Base-by-base conservation (phyloP, 106 monocot genomes). In the Vanilla planifolia region DNA sequence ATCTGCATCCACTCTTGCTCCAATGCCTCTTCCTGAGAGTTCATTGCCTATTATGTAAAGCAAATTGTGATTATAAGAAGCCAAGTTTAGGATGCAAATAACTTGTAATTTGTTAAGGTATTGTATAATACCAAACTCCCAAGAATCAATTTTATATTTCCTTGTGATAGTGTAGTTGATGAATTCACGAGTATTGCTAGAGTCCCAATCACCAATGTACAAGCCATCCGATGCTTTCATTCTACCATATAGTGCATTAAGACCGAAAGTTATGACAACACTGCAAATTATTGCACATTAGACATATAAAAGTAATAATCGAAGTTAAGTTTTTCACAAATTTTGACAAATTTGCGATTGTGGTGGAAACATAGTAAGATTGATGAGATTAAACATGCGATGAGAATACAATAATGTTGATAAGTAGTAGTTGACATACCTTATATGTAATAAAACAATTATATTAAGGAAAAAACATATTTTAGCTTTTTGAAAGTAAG, bases 201-300 rank as follows among this genome's bases (percentile, higher is more conserved):
- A 33, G 42, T 85, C 56, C 80, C 76, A 77, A 6, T 42, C 23
- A 20, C 85, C 85, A 16, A 10, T 42, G 5, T 61, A 79, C 4
- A 71, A 45, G 25, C 16, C 45, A 33, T 43, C 47, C 23, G 3
- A 5, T 2, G 47, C 16, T 19, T 29, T 56, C 5, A 3, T 44
- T 65, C 76, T 68, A 7, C 79, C 79, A 27, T 30, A 24, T 0
- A 85, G 64, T 14, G 79, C 79, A 61, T 85, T 85, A 25, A 85
- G 41, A 5, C 79, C 76, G 48, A 79, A 79, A 5, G 79, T 70
- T 22, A 79, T 33, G 33, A 66, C 41, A 33, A 62, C 51, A 42
- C 83, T 84, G 83, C 71, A 74, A 34, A 5, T 46, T 34, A 55
- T 33, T 3, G 19, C 48, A 28, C 7, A 0, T 33, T 8, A 28